Evolutionary conservation across 140 eudicot species (phyloP), one percentile per base, ranked within the genome.

Genomic region (Senecio squalidus): DNA sequence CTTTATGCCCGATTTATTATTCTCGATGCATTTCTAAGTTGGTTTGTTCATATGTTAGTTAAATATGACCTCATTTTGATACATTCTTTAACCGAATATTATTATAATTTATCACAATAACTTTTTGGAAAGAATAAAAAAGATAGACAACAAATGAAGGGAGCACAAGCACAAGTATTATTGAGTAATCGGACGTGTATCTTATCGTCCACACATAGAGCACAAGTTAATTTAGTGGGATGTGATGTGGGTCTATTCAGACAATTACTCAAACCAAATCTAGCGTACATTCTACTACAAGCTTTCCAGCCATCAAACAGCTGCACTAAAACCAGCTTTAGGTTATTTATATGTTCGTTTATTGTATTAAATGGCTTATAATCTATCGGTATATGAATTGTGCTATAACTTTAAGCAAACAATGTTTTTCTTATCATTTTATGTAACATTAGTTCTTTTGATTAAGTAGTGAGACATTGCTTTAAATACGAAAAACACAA

Each of bases 121-220:
- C 38, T 41, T 60, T 41, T 8, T 43, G 24, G 17, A 26, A 26
- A 60, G 10, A 15, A 39, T 7, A 3, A 26, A 16, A 26, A 67
- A 26, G 23, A 38, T 16, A 25, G 34, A 45, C 36, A 55, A 55
- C 57, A 55, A 55, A 67, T 9, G 2, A 7, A 55, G 11, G 15
- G 49, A 43, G 40, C 30, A 66, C 20, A 29, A 28, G 31, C 23
- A 43, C 16, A 38, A 9, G 14, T 5, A 38, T n/a, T n/a, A n/a
- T 28, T 11, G 51, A 34, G 54, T 29, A 24, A 44, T 18, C 16
- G 10, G 11, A 29, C 20, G 65, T 56, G 59, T 38, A 58, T 34
- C 67, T 71, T 71, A 71, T 71, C 76, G 46, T 54, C 64, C 28
- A 71, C 76, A 28, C 66, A 62, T 33, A 45, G 27, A 53, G 53